These are phyloP conservation scores for Phytopythium montanum DNA, from an alignment of 352 stramenopile species.

Conservation along the genomic window DNA sequence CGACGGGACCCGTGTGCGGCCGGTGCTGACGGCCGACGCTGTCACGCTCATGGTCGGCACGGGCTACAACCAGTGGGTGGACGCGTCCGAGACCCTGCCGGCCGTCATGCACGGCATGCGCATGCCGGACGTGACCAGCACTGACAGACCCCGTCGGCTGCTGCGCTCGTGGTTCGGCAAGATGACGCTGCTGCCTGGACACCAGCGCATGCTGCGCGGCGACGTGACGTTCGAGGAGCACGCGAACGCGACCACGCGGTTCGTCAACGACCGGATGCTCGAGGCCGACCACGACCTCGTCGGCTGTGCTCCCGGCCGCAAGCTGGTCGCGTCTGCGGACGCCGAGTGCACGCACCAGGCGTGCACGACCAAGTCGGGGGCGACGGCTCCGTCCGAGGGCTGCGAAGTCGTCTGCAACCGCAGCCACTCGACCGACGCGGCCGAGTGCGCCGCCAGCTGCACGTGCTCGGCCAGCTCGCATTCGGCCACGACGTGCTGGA, in stretches of 20 bases:
- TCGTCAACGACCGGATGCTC: slow-evolving; percentile 22
- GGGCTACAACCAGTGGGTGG: slow-evolving; percentile 49
- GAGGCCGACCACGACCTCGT: slow-evolving; percentile 25
- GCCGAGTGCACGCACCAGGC: slow-evolving; percentile 24
- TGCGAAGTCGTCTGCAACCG: slow-evolving; percentile 41
- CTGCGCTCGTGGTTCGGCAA: slow-evolving; percentile 56
- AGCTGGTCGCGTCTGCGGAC: slow-evolving; percentile 29
- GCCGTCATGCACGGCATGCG: slow-evolving; percentile 57
- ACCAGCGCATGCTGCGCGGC: slow-evolving; percentile 44
- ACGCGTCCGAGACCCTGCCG: slow-evolving; percentile 35
- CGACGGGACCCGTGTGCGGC: slow-evolving; percentile 38
- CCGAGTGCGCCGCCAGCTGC: slow-evolving; percentile 21
- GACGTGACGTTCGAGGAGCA: slow-evolving; percentile 46
- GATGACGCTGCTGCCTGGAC: slow-evolving; percentile 54
- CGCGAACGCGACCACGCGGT: slow-evolving; percentile 21
- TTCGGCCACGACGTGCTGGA: slow-evolving; percentile 39
- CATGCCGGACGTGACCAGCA: slow-evolving; percentile 35
- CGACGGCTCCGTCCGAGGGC: slow-evolving; percentile 18
- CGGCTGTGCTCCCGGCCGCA: slow-evolving; percentile 34
- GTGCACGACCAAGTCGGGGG: slow-evolving; percentile 27
- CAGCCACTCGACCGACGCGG: slow-evolving; percentile 20
- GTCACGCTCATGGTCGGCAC: slow-evolving; percentile 61
- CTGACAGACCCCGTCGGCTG: slow-evolving; percentile 24
- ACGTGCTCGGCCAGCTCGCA: slow-evolving; percentile 19
- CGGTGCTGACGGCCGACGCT: slow-evolving; percentile 42